Evolutionary conservation across 805 yeast species (phyloP).

Genomic region (Torulaspora microellipsoides): DNA sequence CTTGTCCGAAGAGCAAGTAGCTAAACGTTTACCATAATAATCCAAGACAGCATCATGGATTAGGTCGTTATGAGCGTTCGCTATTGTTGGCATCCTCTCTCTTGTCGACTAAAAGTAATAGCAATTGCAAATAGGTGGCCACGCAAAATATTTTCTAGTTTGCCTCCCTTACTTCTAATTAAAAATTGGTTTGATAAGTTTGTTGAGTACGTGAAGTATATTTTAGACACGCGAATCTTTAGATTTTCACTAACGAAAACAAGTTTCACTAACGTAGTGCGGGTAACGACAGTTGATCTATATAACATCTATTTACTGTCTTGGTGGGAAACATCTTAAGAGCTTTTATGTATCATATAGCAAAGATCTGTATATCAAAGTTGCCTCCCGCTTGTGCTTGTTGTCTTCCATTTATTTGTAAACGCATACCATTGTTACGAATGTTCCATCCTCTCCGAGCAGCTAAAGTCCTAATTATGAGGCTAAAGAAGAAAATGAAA

Average conservation of each 20-base stretch:
- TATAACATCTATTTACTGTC: no score
- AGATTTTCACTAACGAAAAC: no score
- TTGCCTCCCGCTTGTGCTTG: conserved; percentile 12
- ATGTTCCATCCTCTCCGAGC: conserved; percentile 28
- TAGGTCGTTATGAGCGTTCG: conserved; percentile 86
- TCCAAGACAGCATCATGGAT: conserved; percentile 97
- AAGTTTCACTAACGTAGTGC: no score
- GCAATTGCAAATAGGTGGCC: no score
- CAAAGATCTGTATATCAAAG: conserved; percentile 27
- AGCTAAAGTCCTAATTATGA: conserved; percentile 21
- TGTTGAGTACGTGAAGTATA: no score
- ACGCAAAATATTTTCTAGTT: no score
- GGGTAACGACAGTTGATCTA: no score
- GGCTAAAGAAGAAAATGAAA: conserved; percentile 16
- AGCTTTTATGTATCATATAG: conserved; percentile 15
- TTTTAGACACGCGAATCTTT: no score
- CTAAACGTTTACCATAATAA: conserved; percentile 92
- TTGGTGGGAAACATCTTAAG: no score
- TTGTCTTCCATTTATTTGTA: conserved; percentile 11
- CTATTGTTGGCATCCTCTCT: conserved; percentile 61
- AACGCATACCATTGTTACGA: conserved; percentile 14
- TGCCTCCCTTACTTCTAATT: no score
- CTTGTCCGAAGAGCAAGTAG: conserved; percentile 94
- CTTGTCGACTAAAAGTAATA: not conserved
- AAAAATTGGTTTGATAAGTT: no score